These are phyloP conservation scores for Tetracladium setigerum DNA, from an alignment of 495 filamentous ascomycete genomes.

Conservation along the genomic window DNA sequence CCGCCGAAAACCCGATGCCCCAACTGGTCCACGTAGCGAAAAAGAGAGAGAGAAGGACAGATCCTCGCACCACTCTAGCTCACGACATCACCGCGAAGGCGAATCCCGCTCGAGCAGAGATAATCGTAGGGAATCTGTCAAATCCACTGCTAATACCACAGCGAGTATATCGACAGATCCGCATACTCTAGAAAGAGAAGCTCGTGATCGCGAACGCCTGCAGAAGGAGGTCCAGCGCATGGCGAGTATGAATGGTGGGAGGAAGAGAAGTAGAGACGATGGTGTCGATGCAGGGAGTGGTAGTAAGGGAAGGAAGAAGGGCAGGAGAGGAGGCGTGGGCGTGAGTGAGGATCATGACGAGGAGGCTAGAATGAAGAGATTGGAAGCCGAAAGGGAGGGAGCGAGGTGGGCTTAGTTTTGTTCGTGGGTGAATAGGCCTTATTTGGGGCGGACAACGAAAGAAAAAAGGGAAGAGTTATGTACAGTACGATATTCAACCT, in stretches of 20 bases:
- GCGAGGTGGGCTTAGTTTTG: slow-evolving; percentile 18
- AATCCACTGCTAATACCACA: not conserved
- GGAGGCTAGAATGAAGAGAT: slow-evolving; percentile 34
- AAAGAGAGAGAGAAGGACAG: slow-evolving; percentile 11
- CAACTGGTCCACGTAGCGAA: slow-evolving; percentile 20
- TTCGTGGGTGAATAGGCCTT: not conserved
- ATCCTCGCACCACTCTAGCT: slow-evolving; percentile 2
- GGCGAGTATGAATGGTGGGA: slow-evolving; percentile 32
- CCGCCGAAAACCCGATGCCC: slow-evolving; percentile 24
- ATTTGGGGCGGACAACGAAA: not conserved
- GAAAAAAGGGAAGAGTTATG: not conserved
- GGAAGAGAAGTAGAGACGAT: slow-evolving; percentile 36
- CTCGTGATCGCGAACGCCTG: slow-evolving; percentile 65
- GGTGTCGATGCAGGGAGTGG: slow-evolving; percentile 33
- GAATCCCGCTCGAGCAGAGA: slow-evolving; percentile 1
- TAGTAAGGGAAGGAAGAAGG: slow-evolving; percentile 35
- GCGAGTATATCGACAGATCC: slow-evolving; percentile 38
- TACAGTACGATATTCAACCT: too few species aligned
- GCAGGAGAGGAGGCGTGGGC: slow-evolving; percentile 32
- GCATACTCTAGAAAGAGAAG: slow-evolving; percentile 69
- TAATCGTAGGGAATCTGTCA: not conserved
- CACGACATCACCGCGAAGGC: slow-evolving; percentile 1
- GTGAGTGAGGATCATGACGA: slow-evolving; percentile 38
- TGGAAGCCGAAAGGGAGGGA: slow-evolving; percentile 27
- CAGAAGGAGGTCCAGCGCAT: slow-evolving; percentile 73